Base-by-base conservation (phyloP, 2,329 filamentous ascomycete species). In the Neofusicoccum sp. region DNA sequence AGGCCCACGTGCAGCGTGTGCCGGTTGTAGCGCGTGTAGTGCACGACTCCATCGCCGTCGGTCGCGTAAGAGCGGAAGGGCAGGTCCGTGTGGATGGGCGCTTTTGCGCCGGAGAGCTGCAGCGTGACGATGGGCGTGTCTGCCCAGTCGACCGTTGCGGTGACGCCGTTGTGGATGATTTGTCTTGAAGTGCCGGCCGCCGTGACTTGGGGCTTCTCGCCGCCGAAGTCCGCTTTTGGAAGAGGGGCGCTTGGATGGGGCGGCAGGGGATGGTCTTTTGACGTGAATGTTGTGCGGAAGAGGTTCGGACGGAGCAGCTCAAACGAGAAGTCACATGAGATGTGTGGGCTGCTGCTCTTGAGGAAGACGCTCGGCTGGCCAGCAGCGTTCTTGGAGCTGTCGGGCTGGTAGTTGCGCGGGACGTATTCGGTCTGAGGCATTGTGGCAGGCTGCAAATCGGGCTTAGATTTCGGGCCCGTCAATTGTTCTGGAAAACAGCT, bases 251-350 rank as follows among this genome's bases (percentile, higher is more conserved):
- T 89, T 6, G 88, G 88, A 68, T 86, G 85, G 1, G 88, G 88
- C 33, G 89, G 87, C 1, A 89, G 71, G 6, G 85, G 85, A 69
- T 91, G 88, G 2, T 81, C 79, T 12, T 79, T 70, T 0, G 88
- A 88, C 1, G 84, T 82, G 70, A 91, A 91, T 0, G 86, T 88
- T 1, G 88, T 89, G 45, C 88, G 80, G 75, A 91, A 92, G 14
- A 91, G 77, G 56, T 87, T 88, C 22, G 82, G 78, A 14, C 83
- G 81, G 34, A 91, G 68, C 0, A 84, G 80, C 70, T 90, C 85
- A 66, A 91, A 89, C 0, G 80, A 80, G 71, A 91, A 91, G 33
- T 39, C 45, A 29, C 54, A 34, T 58, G 41, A 33, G 39, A 45
- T 22, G 16, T 28, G 31, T n/a, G 54, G 36, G 28, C 29, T 33